Base-by-base conservation (phyloP, 2,329 filamentous ascomycete species). In the Graphilbum fragrans region DNA sequence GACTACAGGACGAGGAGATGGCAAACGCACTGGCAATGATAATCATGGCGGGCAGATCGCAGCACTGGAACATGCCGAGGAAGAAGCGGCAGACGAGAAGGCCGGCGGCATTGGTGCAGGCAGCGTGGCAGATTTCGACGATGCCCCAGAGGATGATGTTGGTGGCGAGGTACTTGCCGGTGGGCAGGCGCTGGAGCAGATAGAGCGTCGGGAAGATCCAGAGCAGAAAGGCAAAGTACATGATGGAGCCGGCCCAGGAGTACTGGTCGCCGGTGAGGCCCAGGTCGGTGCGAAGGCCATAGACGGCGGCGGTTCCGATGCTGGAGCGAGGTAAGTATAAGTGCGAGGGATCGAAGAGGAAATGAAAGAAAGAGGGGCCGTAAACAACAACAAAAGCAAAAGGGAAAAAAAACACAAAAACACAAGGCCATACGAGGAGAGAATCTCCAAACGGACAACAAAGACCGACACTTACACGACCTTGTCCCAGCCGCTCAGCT, bases 171-270 rank as follows among this genome's bases (percentile, higher is more conserved):
- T 39, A 47, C 3, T 35, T 41, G 2, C 49, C 45, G 31, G 45
- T 38, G n/a, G 46, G 44, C 21, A 47, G 17, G 11, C 35, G 46
- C 23, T 54, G 52, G 12, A 54, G 37, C 16, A 39, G 45, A 44
- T 50, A 54, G 0, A 50, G 44, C 1, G 50, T 41, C 25, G 50
- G 52, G 11, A 41, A 47, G 25, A 45, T 41, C 14, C 41, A 50
- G 1, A 54, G 51, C 14, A 58, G 54, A n/a, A 57, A 58, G 10
- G 55, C 55, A 10, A 53, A 55, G 39, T 55, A 60, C 35, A 38
- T 23, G 9, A 38, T 18, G 9, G 37, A 34, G 10, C 18, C 25
- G 9, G 57, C 56, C 2, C 51, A 58, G 33, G 38, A 38, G 23
- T 25, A 44, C 33, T 48, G 44, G 37, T 48, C 47, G 16, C 46